A percentile compares a stretch with the other conserved stretches of the same genome.
Evolutionary conservation across 2,329 filamentous ascomycete species (phyloP).

Genomic region (Phyllosticta paracitricarpa): DNA sequence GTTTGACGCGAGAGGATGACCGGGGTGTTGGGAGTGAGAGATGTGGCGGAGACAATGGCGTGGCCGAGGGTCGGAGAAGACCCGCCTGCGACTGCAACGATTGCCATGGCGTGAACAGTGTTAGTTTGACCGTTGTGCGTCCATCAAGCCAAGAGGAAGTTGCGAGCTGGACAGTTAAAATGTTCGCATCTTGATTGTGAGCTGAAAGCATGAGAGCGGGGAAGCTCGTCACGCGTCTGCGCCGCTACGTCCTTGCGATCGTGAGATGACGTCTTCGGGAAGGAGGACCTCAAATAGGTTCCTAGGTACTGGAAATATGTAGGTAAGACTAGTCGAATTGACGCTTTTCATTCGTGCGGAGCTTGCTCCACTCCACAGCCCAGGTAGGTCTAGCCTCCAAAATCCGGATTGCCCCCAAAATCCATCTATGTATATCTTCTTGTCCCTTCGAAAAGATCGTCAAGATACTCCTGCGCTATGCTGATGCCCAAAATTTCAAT

Average conservation of each 20-base stretch:
- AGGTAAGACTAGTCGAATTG: not conserved
- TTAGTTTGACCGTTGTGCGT: not conserved
- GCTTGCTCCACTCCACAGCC: not conserved
- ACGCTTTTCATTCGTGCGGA: not conserved
- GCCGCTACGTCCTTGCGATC: not conserved
- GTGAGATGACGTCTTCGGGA: not conserved
- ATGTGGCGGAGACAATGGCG: constrained; percentile 18
- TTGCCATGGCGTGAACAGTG: constrained; percentile 12
- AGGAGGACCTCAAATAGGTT: not conserved
- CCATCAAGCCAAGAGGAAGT: not conserved
- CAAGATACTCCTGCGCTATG: not conserved
- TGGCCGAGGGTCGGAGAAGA: constrained; percentile 18
- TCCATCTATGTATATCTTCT: not conserved
- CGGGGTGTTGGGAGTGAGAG: constrained; percentile 15
- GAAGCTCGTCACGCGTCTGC: not conserved
- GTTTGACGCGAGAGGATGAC: constrained; percentile 22
- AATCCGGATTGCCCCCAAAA: not conserved
- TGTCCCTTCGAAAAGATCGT: not conserved
- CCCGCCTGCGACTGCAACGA: constrained; percentile 19
- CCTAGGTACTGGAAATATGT: no score
- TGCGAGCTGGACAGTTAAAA: not conserved
- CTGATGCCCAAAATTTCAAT: not conserved
- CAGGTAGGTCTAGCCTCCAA: not conserved
- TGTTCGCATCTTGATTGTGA: not conserved
- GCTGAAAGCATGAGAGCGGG: not conserved